These are phyloP conservation scores for Sarocladiaceae sp. DNA, from an alignment of 2,329 filamentous ascomycete species.

Conservation along the genomic window DNA sequence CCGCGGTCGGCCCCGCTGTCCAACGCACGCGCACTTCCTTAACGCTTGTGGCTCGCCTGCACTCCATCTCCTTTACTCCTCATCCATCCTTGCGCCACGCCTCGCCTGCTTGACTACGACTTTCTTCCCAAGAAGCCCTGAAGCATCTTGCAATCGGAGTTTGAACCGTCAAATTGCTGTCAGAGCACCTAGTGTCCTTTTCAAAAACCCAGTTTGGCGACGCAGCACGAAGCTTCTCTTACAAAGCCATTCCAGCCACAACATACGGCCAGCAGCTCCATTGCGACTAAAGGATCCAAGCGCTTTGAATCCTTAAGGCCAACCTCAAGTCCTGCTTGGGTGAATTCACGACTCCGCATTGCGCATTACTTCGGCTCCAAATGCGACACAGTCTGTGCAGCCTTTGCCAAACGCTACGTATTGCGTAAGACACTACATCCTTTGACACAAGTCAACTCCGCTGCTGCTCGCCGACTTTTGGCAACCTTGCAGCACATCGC, in stretches of 20 bases:
- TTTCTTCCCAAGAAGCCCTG: slow-evolving; percentile 10
- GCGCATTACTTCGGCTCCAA: neutral
- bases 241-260: too few relatives aligned
- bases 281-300: too few relatives aligned
- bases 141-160: too few relatives aligned
- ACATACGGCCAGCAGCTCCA: too few relatives aligned
- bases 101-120: slow-evolving; percentile 11
- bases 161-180: too few relatives aligned
- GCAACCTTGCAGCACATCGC: neutral
- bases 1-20: slow-evolving; percentile 27
- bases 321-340: too few relatives aligned
- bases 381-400: neutral
- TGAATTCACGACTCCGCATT: too few relatives aligned
- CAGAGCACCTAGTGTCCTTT: neutral
- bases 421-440: neutral
- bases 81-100: slow-evolving; percentile 19
- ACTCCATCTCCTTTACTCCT: slow-evolving; percentile 14
- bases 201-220: too few relatives aligned
- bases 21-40: slow-evolving; percentile 11
- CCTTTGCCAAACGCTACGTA: neutral
- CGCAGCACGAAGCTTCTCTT: too few relatives aligned
- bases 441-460: neutral
- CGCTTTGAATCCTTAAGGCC: too few relatives aligned
- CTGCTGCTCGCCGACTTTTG: slow-evolving; percentile 1
- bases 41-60: slow-evolving; percentile 14